phyloP scores from a whole-genome alignment of 1,139 yeast genomes.

The Blastobotrys raffinosifermentans region DNA sequence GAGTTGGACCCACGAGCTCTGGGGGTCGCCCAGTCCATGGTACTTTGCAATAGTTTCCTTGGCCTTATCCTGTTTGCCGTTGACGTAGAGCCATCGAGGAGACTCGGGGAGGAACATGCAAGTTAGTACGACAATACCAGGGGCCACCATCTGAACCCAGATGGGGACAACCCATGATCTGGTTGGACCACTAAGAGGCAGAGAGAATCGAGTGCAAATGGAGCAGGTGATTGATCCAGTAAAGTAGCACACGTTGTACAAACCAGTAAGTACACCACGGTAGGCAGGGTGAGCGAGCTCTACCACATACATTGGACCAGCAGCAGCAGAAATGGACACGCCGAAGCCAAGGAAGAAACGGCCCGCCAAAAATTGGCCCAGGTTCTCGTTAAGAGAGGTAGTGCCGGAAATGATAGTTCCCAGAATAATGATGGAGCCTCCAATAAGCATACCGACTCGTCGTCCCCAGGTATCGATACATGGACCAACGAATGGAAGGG shows the following conservation, averaged over 20 bases:
- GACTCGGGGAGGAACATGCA: conserved; percentile 8
- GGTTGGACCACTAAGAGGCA: conserved; percentile 3
- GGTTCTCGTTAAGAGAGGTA: conserved; percentile 10
- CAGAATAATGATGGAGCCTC: conserved; percentile 22
- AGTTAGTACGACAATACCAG: conserved; percentile 10
- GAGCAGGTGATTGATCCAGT: conserved; percentile 12
- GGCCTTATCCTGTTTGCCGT: conserved; percentile 13
- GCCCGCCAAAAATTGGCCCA: conserved; percentile 11
- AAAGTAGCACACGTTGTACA: conserved; percentile 14
- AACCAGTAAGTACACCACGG: conserved; percentile 34
- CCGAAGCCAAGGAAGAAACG: conserved; percentile 25
- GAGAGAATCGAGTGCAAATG: conserved; percentile 2
- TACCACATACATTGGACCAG: conserved; percentile 15
- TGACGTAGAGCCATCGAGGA: conserved; percentile 16
- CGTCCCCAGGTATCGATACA: conserved; percentile 16
- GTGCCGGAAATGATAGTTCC: conserved; percentile 26
- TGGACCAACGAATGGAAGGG: conserved; percentile 12
- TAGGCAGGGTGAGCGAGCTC: conserved; percentile 34
- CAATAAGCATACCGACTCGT: conserved; percentile 15
- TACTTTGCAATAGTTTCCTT: conserved; percentile 12
- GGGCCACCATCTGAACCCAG: conserved; percentile 14
- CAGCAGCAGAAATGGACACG: conserved; percentile 16
- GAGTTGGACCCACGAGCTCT: conserved; percentile 7
- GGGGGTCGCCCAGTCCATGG: conserved; percentile 11
- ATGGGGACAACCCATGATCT: conserved; percentile 12